Evolutionary conservation across 345 rosid species (phyloP).

Genomic region (Crucihimalaya himalaica): DNA sequence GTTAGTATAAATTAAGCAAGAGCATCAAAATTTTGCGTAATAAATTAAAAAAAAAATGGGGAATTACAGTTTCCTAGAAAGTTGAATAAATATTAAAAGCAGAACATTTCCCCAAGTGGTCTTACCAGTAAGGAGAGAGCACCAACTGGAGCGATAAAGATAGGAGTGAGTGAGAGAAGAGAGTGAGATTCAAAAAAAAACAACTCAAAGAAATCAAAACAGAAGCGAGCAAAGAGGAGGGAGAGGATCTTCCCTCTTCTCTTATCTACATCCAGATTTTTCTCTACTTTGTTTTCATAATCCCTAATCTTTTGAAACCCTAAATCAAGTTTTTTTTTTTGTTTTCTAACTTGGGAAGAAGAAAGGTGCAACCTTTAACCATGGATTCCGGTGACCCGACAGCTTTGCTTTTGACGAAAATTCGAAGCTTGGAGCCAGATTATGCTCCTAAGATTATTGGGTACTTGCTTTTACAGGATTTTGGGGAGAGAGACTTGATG

Average conservation of each 20-base stretch:
- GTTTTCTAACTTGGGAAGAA: background rate
- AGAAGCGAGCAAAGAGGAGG: conserved; percentile 30
- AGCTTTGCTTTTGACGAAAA: conserved; percentile 57
- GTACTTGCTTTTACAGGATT: conserved; percentile 72
- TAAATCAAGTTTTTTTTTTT: background rate
- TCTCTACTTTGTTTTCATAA: background rate
- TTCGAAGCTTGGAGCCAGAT: conserved; percentile 72
- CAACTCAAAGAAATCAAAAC: conserved; percentile 12
- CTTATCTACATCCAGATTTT: conserved; percentile 12
- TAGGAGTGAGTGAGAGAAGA: conserved; percentile 27
- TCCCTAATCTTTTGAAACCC: conserved; percentile 10
- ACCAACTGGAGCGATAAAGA: conserved; percentile 44
- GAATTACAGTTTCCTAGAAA: conserved; percentile 38
- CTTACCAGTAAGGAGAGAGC: conserved; percentile 39
- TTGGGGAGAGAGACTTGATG: conserved; percentile 61
- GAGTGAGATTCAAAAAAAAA: conserved; percentile 16
- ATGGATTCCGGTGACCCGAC: conserved; percentile 88
- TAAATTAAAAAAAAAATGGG: background rate
- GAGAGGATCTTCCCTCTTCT: conserved; percentile 28
- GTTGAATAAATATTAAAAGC: conserved; percentile 28
- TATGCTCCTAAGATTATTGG: conserved; percentile 88
- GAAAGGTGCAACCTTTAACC: conserved; percentile 19
- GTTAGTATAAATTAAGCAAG: conserved; percentile 17
- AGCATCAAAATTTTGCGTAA: conserved; percentile 2
- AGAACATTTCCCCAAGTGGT: conserved; percentile 43